Percentiles rank a stretch among this genome's conserved stretches.
Evolutionary conservation across 2,329 filamentous ascomycete species (phyloP).

Genomic region (Amesomyces nigricolor): DNA sequence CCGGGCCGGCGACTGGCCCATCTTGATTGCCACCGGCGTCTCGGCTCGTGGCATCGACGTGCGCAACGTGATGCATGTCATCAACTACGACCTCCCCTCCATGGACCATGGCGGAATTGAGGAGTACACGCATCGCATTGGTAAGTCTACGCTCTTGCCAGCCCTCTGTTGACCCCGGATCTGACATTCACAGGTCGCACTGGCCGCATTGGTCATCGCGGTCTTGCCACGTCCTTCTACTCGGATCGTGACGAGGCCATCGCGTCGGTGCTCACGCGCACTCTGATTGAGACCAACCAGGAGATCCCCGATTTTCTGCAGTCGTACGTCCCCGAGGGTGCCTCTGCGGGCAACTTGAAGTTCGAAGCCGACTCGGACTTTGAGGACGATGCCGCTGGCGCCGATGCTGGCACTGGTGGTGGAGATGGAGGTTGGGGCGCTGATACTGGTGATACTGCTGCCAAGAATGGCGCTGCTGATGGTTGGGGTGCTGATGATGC

Average conservation of each 20-base stretch:
- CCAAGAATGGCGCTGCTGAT: conserved; percentile 19
- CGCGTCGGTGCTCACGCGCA: conserved; percentile 68
- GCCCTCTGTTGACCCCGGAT: not conserved
- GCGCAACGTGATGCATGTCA: conserved; percentile 77
- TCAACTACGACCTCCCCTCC: conserved; percentile 86
- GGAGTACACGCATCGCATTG: conserved; percentile 92
- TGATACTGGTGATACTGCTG: not conserved
- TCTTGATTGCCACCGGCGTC: conserved; percentile 81
- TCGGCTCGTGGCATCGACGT: conserved; percentile 86
- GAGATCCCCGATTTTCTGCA: conserved; percentile 76
- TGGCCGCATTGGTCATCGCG: conserved; percentile 83
- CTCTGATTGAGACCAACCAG: conserved; percentile 74
- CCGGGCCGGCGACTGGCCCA: conserved; percentile 65
- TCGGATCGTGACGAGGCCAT: conserved; percentile 70
- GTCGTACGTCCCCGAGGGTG: conserved; percentile 54
- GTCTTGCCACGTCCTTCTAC: conserved; percentile 85
- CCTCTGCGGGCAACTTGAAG: conserved; percentile 41
- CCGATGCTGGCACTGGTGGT: not conserved
- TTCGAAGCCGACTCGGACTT: conserved; percentile 54
- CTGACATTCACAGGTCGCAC: conserved; percentile 63
- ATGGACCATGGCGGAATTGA: conserved; percentile 76
- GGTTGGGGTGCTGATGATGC: conserved; percentile 10
- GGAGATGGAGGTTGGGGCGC: conserved; percentile 19
- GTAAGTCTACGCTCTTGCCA: conserved; percentile 41
- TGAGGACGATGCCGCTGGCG: conserved; percentile 34